Evolutionary conservation across 352 stramenopile genomes (phyloP).

Genomic region (Elongisporangium anandrum): DNA sequence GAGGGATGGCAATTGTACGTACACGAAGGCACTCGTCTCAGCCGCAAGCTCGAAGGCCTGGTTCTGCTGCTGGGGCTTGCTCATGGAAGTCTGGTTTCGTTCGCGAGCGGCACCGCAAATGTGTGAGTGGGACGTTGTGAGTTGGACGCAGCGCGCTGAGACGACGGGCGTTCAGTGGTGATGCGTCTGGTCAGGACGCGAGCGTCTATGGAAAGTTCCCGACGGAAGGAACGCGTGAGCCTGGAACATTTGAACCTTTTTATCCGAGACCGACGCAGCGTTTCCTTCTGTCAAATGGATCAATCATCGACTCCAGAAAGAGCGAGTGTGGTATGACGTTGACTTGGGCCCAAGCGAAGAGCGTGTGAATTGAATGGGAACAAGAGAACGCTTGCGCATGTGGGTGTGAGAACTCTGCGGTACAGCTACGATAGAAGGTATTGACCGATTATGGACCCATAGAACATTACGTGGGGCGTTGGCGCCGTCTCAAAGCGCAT

Average conservation of each 20-base stretch:
- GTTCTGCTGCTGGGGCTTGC: neutral
- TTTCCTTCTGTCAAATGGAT: neutral
- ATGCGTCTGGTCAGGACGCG: neutral
- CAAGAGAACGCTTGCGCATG: neutral
- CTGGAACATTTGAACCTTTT: neutral
- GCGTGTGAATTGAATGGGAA: neutral
- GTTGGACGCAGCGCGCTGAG: neutral
- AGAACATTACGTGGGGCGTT: neutral
- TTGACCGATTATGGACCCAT: neutral
- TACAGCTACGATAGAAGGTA: neutral
- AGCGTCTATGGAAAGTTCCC: neutral
- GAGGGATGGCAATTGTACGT: neutral
- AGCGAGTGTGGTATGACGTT: neutral
- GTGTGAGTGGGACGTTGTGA: neutral
- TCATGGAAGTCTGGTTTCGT: neutral
- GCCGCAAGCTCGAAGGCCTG: neutral
- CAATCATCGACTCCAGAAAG: neutral
- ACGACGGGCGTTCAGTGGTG: neutral
- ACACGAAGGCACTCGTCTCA: slow-evolving; percentile 10
- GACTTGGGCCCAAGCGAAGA: neutral
- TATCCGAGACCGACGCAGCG: neutral
- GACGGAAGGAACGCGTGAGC: neutral
- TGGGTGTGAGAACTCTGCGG: neutral
- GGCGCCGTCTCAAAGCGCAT: neutral
- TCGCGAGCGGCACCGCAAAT: neutral